Percentiles rank a stretch among this genome's conserved stretches.
Conservation (phyloP, 345 rosid species). For the Aegle marmelos region DNA sequence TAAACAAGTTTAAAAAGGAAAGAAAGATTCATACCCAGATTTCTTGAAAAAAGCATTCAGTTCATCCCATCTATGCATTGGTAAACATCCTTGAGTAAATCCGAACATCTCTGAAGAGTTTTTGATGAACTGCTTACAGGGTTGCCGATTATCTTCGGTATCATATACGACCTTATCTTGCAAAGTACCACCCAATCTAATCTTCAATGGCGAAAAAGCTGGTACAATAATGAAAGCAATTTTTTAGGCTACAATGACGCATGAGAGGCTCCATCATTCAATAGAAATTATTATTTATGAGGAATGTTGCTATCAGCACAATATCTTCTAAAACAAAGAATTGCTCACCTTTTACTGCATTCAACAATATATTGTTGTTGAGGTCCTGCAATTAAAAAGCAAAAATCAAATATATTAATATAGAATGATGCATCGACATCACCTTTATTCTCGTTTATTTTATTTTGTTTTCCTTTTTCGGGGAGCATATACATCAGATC, state of each 20-base stretch:
- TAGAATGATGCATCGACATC: not conserved
- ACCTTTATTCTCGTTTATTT: not conserved
- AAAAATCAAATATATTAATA: not conserved
- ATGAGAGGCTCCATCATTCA: not conserved
- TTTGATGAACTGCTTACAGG: conserved; percentile 43
- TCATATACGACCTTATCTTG: conserved; percentile 68
- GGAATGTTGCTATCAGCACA: not conserved
- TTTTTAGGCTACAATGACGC: not conserved
- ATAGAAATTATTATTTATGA: not conserved
- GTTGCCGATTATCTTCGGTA: conserved; percentile 32
- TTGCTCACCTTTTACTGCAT: conserved; percentile 52
- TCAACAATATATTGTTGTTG: conserved; percentile 41
- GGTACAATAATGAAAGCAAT: conserved; percentile 12
- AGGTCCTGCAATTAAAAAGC: conserved; percentile 53
- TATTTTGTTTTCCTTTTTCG: not conserved
- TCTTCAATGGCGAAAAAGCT: conserved; percentile 71
- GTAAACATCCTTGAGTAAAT: conserved; percentile 62
- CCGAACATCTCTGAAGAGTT: conserved; percentile 47
- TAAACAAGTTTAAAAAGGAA: not conserved
- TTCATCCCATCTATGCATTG: conserved; percentile 67
- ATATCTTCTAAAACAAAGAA: not conserved
- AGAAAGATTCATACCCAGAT: conserved; percentile 38
- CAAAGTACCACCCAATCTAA: conserved; percentile 67
- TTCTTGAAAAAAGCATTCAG: conserved; percentile 59
- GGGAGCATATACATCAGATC: not conserved